phyloP scores from a whole-genome alignment of 1,284 basidiomycete species.

The Pterulicium gracile region DNA sequence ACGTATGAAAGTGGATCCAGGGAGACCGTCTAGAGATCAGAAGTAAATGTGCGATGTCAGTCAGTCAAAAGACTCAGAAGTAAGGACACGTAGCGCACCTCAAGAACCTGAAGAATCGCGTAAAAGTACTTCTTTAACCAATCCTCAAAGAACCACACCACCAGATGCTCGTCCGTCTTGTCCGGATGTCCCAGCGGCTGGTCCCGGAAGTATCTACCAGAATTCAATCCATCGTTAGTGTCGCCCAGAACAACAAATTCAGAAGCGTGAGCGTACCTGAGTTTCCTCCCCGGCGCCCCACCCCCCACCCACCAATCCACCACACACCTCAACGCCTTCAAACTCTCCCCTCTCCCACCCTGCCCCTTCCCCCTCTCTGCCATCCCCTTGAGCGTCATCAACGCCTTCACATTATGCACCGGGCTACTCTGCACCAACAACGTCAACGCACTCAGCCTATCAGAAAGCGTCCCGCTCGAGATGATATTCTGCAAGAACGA shows the following conservation, averaged over 20 bases:
- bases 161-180: slow-evolving; percentile 65
- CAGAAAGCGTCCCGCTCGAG: slow-evolving; percentile 83
- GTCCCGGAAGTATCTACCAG: slow-evolving; percentile 79
- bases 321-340: slow-evolving; percentile 84
- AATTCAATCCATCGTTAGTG: slow-evolving; percentile 6
- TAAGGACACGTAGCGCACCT: slow-evolving; percentile 47
- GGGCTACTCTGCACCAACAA: slow-evolving; percentile 88
- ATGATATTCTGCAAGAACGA: slow-evolving; percentile 81
- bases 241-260: not conserved
- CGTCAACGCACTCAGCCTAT: slow-evolving; percentile 88
- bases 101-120: slow-evolving; percentile 81
- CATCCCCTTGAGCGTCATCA: slow-evolving; percentile 72
- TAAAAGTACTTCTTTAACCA: slow-evolving; percentile 98
- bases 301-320: slow-evolving; percentile 97
- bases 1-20: slow-evolving; percentile 87
- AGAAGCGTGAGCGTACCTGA: slow-evolving; percentile 46
- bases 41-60: slow-evolving; percentile 11
- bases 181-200: slow-evolving; percentile 67
- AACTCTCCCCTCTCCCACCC: slow-evolving; percentile 83
- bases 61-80: slow-evolving; percentile 6
- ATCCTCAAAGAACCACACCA: slow-evolving; percentile 92
- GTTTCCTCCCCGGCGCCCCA: slow-evolving; percentile 70
- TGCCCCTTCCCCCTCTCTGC: slow-evolving; percentile 68
- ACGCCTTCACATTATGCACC: slow-evolving; percentile 76
- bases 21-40: slow-evolving; percentile 52